Evolutionary conservation across 441 rosid species (phyloP), one percentile per base, ranked within the genome.

Genomic region (Capsella rubella): DNA sequence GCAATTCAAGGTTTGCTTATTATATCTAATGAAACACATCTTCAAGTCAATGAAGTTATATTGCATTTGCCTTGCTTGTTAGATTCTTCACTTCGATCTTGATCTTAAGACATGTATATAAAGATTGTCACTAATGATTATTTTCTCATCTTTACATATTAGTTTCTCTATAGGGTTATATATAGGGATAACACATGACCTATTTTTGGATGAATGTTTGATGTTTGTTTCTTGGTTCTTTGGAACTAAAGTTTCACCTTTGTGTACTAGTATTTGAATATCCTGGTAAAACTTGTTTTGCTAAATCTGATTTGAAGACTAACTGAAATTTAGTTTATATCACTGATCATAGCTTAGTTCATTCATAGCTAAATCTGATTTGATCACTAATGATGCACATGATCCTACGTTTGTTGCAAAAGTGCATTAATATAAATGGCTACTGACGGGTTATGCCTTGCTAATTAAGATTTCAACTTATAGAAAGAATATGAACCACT

Each of bases 1-100:
- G 84, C 90, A 79, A 70, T 64, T 76, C 75, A 70, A 76, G 75
- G 79, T 76, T 2, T 62, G 69, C 46, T 56, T 64, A 8, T 64
- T 35, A 4, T 9, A 21, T 21, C 25, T 63, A 32, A n/a, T 13
- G n/a, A 63, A 43, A 27, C 37, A 75, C 73, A 81, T 84, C 6
- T 34, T 6, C 25, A n/a, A 40, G 15, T 39, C 31, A 29, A 8
- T 15, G 11, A 69, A 35, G 2, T 6, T 16, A 18, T 45, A 46
- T 69, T 57, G 47, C 35, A 58, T 39, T 49, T 74, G 18, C 10
- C 10, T 66, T 74, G 61, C 37, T 37, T 66, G 18, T 39, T 67
- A 16, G 55, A 58, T 59, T 59, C 29, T 18, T 47, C 29, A 47
- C 51, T 58, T 74, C 66, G 21, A 18, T 65, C 59, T 39, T 57